A percentile compares a stretch with the other conserved stretches of the same genome.
Evolutionary conservation across 2,329 filamentous ascomycete genomes (phyloP).

Genomic region (Aureobasidium pullulans): DNA sequence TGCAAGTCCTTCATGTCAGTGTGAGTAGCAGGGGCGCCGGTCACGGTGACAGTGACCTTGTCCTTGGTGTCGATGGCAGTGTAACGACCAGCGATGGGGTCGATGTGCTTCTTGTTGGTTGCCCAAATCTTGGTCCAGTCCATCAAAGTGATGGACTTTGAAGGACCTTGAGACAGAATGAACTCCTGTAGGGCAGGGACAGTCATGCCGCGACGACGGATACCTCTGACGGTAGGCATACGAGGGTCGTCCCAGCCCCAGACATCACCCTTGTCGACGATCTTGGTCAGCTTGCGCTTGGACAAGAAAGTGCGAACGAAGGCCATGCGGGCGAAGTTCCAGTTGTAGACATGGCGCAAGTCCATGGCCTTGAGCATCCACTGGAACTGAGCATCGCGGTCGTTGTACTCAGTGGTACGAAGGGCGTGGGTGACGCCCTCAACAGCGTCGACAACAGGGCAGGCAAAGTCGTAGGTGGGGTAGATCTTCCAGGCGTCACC

Average conservation of each 20-base stretch:
- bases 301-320: constrained; percentile 72
- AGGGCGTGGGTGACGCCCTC: constrained; percentile 76
- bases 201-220: constrained; percentile 70
- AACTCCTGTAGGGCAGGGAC: constrained; percentile 69
- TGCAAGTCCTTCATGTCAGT: constrained; percentile 77
- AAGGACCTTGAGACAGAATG: constrained; percentile 72
- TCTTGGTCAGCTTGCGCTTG: constrained; percentile 74
- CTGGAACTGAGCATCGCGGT: constrained; percentile 74
- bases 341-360: constrained; percentile 69
- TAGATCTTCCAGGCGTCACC: constrained; percentile 73
- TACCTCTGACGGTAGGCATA: constrained; percentile 76
- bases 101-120: constrained; percentile 42
- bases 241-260: constrained; percentile 84
- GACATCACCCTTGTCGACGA: constrained; percentile 65
- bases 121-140: constrained; percentile 61
- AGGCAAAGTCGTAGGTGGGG: constrained; percentile 76
- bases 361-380: constrained; percentile 70
- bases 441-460: constrained; percentile 67
- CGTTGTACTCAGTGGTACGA: constrained; percentile 74
- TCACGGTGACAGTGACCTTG: constrained; percentile 52
- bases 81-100: constrained; percentile 37
- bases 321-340: constrained; percentile 75
- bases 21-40: constrained; percentile 32
- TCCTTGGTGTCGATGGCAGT: constrained; percentile 57
- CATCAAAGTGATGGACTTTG: constrained; percentile 71